Evolutionary conservation across 2,329 filamentous ascomycete species (phyloP).

Genomic region (Monosporascus sp.): DNA sequence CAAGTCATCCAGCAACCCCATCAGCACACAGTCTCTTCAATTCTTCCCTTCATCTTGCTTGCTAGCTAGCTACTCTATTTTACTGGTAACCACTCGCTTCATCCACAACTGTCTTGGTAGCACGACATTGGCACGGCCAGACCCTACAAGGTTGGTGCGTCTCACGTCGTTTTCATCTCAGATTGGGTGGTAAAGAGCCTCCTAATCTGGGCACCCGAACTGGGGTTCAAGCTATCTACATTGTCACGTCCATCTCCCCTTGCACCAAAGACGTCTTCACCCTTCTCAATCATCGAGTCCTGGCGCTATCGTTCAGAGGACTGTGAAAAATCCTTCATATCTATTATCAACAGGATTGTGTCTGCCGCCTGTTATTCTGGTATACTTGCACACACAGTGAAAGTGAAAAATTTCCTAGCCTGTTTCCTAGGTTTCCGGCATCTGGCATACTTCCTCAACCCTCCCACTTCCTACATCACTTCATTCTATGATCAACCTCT

Average conservation of each 20-base stretch:
- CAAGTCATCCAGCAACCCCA: constrained; percentile 33
- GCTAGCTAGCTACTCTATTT: constrained; percentile 58
- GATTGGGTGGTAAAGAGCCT: background rate
- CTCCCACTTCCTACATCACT: background rate
- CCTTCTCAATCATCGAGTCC: background rate
- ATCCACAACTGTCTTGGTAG: constrained; percentile 48
- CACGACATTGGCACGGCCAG: constrained; percentile 30
- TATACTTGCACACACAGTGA: background rate
- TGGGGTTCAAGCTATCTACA: background rate
- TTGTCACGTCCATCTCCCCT: background rate
- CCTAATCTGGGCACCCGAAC: background rate
- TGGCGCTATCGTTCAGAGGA: too few species aligned
- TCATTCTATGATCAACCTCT: background rate
- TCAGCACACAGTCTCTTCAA: constrained; percentile 39
- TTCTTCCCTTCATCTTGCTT: constrained; percentile 46
- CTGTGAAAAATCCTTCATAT: too few species aligned
- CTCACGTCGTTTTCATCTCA: background rate
- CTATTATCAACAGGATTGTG: too few species aligned
- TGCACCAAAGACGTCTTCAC: background rate
- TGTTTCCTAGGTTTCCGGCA: background rate
- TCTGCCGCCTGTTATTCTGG: too few species aligned
- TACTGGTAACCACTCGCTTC: constrained; percentile 52
- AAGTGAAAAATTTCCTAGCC: too few species aligned
- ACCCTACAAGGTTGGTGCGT: constrained; percentile 14
- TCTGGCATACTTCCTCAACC: background rate